Percentiles rank a stretch among this genome's conserved stretches.
These are phyloP conservation scores for Amanita rimosa DNA, from an alignment of 768 basidiomycete species.

Conservation along the genomic window DNA sequence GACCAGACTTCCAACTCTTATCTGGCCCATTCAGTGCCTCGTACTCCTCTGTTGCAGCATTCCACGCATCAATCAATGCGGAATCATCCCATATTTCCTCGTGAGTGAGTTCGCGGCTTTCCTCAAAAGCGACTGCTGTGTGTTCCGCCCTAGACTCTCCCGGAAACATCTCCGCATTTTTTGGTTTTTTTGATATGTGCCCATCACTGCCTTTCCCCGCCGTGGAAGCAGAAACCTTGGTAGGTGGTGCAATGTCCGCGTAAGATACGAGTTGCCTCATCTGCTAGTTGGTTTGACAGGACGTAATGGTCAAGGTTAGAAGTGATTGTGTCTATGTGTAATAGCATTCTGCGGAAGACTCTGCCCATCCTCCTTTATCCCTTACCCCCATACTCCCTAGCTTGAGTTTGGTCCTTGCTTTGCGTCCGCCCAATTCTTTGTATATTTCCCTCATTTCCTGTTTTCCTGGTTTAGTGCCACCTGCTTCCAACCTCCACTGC, in stretches of 20 bases:
- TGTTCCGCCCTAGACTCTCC: neutral
- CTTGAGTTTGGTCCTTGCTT: slow-evolving; percentile 64
- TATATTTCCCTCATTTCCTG: slow-evolving; percentile 85
- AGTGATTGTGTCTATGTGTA: neutral
- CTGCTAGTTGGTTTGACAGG: neutral
- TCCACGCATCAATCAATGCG: slow-evolving; percentile 74
- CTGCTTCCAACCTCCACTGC: slow-evolving; percentile 49
- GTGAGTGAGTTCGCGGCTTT: slow-evolving; percentile 54
- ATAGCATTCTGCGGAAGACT: slow-evolving; percentile 18
- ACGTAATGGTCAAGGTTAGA: neutral
- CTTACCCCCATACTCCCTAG: slow-evolving; percentile 51
- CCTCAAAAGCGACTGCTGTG: slow-evolving; percentile 18
- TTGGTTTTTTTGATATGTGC: neutral
- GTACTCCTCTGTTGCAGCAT: slow-evolving; percentile 76
- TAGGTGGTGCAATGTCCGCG: slow-evolving; percentile 48
- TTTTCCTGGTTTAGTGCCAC: slow-evolving; percentile 51
- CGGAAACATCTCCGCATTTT: neutral
- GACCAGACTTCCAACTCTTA: slow-evolving; percentile 63
- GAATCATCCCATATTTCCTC: slow-evolving; percentile 85
- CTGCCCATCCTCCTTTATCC: slow-evolving; percentile 74
- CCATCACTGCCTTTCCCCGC: neutral
- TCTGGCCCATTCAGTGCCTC: slow-evolving; percentile 58
- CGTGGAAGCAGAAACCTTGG: slow-evolving; percentile 16
- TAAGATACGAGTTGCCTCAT: slow-evolving; percentile 37
- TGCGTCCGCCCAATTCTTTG: slow-evolving; percentile 82